These are phyloP conservation scores for Blepharisma japonicum DNA, from an alignment of 73 alveolate genomes.

Conservation along the genomic window DNA sequence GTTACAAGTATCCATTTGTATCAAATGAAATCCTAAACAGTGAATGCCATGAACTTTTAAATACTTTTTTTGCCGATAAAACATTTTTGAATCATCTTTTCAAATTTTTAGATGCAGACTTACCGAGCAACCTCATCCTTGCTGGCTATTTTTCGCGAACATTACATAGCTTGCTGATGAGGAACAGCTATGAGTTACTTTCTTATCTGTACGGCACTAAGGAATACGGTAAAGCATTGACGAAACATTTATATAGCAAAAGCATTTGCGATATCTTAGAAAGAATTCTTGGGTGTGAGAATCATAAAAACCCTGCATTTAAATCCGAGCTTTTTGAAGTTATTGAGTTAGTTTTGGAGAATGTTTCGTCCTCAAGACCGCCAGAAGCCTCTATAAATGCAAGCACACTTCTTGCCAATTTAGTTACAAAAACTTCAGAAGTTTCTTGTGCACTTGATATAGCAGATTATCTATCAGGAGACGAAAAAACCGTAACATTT, in stretches of 20 bases:
- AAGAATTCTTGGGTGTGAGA: background rate
- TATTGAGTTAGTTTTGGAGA: background rate
- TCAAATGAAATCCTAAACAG: background rate
- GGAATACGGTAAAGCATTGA: background rate
- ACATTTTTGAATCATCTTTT: background rate
- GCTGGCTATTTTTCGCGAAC: constrained; percentile 20
- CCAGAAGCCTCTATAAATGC: too few relatives aligned
- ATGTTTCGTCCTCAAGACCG: background rate
- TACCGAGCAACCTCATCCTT: background rate
- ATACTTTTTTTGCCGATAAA: background rate
- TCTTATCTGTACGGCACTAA: background rate
- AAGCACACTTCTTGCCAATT: background rate
- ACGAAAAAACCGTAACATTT: background rate
- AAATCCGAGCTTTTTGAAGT: background rate
- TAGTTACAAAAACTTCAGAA: background rate
- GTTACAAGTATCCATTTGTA: constrained; percentile 1
- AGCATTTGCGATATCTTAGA: background rate
- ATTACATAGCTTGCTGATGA: background rate
- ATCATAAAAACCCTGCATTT: constrained; percentile 21
- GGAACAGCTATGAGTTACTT: constrained; percentile 1
- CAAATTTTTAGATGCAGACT: background rate
- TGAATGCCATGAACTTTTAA: background rate
- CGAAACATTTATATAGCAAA: background rate
- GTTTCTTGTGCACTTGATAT: background rate
- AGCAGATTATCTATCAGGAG: background rate